These are phyloP conservation scores for Phascolomyces articulosus DNA, from an alignment of 371 early-diverging fungal genomes.

Conservation along the genomic window DNA sequence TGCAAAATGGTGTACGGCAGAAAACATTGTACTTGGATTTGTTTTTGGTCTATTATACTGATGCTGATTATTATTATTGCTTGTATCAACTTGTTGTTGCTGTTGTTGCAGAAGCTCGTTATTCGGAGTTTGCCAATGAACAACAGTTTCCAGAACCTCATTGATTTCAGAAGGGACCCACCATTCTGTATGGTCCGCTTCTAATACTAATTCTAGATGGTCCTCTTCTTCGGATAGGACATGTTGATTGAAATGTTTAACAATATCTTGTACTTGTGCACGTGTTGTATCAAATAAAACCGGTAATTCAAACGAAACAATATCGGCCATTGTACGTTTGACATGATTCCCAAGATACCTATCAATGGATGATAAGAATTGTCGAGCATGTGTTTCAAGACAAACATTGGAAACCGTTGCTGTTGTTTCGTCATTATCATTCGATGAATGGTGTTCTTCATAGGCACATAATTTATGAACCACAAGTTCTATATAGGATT, in stretches of 20 bases:
- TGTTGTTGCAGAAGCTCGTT: neutral
- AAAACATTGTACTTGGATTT: conserved; percentile 9
- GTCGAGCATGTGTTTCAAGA: conserved; percentile 13
- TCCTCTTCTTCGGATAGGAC: conserved; percentile 1
- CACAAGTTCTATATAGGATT: conserved; percentile 19
- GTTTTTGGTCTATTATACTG: neutral
- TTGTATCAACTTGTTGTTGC: too few species aligned
- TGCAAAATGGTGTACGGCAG: conserved; percentile 18
- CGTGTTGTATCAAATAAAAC: conserved; percentile 18
- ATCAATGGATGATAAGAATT: conserved; percentile 18
- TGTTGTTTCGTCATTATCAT: neutral
- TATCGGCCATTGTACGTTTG: conserved; percentile 16
- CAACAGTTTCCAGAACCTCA: conserved; percentile 14
- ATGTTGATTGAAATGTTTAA: conserved; percentile 18
- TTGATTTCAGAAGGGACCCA: conserved; percentile 11
- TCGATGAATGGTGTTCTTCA: neutral
- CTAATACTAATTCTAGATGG: conserved; percentile 12
- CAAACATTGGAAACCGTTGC: conserved; percentile 13
- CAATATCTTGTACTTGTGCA: conserved; percentile 14
- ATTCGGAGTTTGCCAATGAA: conserved; percentile 13
- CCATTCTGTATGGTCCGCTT: conserved; percentile 7
- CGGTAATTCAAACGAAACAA: conserved; percentile 19
- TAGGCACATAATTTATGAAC: conserved; percentile 2
- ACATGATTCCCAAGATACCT: conserved; percentile 20
- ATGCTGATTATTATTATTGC: neutral